phyloP scores from a whole-genome alignment of 2,329 filamentous ascomycete genomes.

The Ophiostoma fasciatum region DNA sequence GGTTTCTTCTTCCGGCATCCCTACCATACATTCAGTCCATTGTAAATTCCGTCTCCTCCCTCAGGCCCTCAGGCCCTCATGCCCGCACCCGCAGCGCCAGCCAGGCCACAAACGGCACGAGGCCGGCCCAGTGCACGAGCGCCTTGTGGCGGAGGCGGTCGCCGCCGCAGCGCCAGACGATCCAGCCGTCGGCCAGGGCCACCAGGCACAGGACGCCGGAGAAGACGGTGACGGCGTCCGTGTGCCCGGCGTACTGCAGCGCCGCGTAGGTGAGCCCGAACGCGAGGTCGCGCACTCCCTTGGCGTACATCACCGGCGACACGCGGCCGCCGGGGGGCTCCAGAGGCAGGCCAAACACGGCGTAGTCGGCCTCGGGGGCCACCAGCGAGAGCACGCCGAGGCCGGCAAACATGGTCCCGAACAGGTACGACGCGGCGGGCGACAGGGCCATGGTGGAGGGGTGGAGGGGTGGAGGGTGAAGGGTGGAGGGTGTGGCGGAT shows the following conservation, averaged over 20 bases:
- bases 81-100: conserved; percentile 1
- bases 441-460: background rate
- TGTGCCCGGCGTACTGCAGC: conserved; percentile 1
- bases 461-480: no score
- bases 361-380: conserved; percentile 1
- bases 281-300: conserved; percentile 1
- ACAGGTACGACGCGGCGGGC: background rate
- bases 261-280: conserved; percentile 1
- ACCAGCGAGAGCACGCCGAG: background rate
- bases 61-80: no score
- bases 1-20: no score
- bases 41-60: no score
- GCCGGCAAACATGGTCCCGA: conserved; percentile 1
- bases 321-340: background rate
- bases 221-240: background rate
- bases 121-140: background rate
- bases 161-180: conserved; percentile 1
- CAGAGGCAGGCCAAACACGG: conserved; percentile 1
- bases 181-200: background rate
- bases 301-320: conserved; percentile 1
- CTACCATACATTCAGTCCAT: no score
- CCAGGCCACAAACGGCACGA: background rate
- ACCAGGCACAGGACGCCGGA: background rate
- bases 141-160: background rate
- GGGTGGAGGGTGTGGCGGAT: no score